These are phyloP conservation scores for Mucor circinelloides DNA, from an alignment of 371 early-diverging fungal species.

Conservation along the genomic window DNA sequence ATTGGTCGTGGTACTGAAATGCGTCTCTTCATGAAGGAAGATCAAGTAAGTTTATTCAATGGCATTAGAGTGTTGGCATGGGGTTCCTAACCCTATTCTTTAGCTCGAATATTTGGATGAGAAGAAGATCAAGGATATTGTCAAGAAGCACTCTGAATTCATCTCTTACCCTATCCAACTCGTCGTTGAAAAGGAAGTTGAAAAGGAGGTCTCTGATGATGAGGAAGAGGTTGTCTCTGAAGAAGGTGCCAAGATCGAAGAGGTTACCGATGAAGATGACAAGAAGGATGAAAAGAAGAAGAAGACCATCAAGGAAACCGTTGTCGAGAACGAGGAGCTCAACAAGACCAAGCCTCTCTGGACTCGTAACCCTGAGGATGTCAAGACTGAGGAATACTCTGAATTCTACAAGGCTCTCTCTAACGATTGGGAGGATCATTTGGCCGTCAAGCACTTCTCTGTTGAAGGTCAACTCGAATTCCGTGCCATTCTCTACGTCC, in stretches of 20 bases:
- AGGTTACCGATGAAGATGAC: slow-evolving; percentile 68
- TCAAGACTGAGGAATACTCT: slow-evolving; percentile 76
- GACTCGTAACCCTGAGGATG: slow-evolving; percentile 78
- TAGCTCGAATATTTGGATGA: slow-evolving; percentile 62
- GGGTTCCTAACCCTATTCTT: neutral
- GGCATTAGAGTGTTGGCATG: slow-evolving; percentile 6
- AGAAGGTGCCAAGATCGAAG: slow-evolving; percentile 63
- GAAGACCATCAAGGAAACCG: slow-evolving; percentile 69
- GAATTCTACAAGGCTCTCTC: slow-evolving; percentile 85
- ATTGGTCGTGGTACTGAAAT: slow-evolving; percentile 78
- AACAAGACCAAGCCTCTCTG: slow-evolving; percentile 87
- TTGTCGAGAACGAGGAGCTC: slow-evolving; percentile 52
- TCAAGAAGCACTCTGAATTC: slow-evolving; percentile 86
- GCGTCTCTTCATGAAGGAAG: slow-evolving; percentile 79
- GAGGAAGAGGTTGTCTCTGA: slow-evolving; percentile 65
- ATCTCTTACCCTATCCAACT: slow-evolving; percentile 67
- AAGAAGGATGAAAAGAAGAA: slow-evolving; percentile 69
- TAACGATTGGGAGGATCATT: slow-evolving; percentile 73
- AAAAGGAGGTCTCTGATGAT: slow-evolving; percentile 90
- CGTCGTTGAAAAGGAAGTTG: slow-evolving; percentile 54
- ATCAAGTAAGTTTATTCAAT: slow-evolving; percentile 63
- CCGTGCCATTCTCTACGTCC: slow-evolving; percentile 79
- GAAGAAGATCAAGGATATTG: slow-evolving; percentile 59
- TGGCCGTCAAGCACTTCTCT: slow-evolving; percentile 74
- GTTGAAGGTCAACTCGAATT: slow-evolving; percentile 86